A percentile compares a stretch with the other conserved stretches of the same genome.
phyloP scores from a whole-genome alignment of 2,329 filamentous ascomycete species.

The Hypocrella siamensis region DNA sequence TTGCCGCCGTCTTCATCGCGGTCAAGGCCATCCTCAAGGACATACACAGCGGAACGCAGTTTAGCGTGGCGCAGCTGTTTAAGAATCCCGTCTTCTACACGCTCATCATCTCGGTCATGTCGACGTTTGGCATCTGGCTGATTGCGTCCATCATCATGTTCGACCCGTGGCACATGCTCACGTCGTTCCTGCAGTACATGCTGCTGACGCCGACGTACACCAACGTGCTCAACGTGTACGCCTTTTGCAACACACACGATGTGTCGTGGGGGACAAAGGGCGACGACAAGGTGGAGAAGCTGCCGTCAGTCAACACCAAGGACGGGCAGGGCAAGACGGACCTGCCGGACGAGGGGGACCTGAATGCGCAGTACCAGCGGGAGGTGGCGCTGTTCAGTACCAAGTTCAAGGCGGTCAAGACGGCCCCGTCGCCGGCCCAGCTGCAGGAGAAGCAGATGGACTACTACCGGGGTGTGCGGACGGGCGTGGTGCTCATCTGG shows the following conservation, averaged over 20 bases:
- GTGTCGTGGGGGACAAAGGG: conserved; percentile 98
- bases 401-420: conserved; percentile 62
- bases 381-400: conserved; percentile 59
- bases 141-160: conserved; percentile 86
- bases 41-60: conserved; percentile 41
- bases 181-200: conserved; percentile 87
- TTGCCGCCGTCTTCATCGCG: conserved; percentile 88
- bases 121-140: conserved; percentile 88
- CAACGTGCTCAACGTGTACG: conserved; percentile 97
- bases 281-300: conserved; percentile 85
- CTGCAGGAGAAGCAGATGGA: conserved; percentile 80
- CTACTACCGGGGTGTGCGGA: conserved; percentile 94
- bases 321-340: conserved; percentile 86
- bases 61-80: conserved; percentile 61
- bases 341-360: conserved; percentile 82
- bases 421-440: conserved; percentile 35
- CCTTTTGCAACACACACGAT: conserved; percentile 96
- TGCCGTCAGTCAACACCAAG: conserved; percentile 78
- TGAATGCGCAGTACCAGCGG: conserved; percentile 87
- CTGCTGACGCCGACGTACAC: conserved; percentile 91
- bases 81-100: conserved; percentile 84
- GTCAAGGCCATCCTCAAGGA: conserved; percentile 70
- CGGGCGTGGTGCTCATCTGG: conserved; percentile 83
- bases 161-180: conserved; percentile 99
- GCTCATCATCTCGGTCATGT: conserved; percentile 79